phyloP scores from a whole-genome alignment of 257 asterid species.

The Solanum phureja region DNA sequence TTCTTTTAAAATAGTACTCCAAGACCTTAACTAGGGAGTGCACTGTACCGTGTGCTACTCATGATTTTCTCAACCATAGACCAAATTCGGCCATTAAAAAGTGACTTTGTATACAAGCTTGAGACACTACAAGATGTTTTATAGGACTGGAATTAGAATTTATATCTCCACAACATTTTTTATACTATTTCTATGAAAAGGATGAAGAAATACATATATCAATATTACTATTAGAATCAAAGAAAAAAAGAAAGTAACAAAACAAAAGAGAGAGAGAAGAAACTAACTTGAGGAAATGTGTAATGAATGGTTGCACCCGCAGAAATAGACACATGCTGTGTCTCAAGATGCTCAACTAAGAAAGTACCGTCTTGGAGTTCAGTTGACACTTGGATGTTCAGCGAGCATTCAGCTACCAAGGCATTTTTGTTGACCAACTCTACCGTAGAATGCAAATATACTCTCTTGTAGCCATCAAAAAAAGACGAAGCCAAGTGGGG shows the following conservation, averaged over 20 bases:
- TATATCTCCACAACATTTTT: neutral
- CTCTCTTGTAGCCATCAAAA: conserved; percentile 54
- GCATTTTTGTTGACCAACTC: conserved; percentile 69
- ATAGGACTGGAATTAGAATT: neutral
- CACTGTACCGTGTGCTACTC: neutral
- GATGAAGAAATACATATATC: neutral
- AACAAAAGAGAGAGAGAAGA: conserved; percentile 5
- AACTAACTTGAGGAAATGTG: conserved; percentile 80
- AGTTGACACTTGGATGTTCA: conserved; percentile 80
- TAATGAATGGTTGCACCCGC: conserved; percentile 45
- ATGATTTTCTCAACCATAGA: neutral
- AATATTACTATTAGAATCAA: neutral
- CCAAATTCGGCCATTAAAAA: neutral
- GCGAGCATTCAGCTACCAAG: conserved; percentile 51
- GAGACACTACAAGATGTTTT: neutral
- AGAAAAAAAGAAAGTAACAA: neutral
- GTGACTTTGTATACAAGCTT: neutral
- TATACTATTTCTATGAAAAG: neutral
- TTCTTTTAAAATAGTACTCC: neutral
- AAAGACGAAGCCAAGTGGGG: conserved; percentile 91
- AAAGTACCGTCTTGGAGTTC: conserved; percentile 55
- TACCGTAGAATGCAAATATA: conserved; percentile 63
- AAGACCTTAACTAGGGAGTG: neutral
- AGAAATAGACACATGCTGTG: conserved; percentile 48
- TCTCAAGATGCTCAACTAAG: conserved; percentile 66